Evolutionary conservation across 1,139 yeast genomes (phyloP), one percentile per base, ranked within the genome.

Genomic region (Hansenula anomala): DNA sequence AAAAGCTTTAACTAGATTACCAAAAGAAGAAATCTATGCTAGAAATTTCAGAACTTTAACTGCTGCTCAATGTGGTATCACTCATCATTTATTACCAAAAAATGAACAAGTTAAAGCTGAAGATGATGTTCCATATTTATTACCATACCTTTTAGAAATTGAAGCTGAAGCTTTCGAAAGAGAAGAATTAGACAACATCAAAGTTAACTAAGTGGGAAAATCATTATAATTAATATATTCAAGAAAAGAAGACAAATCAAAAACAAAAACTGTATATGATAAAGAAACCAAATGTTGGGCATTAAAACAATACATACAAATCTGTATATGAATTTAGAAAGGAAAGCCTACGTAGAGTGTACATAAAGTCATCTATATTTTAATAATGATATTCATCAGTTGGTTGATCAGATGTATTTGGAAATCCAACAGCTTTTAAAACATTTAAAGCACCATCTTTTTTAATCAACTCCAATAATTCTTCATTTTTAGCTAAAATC

Each of bases 81-180:
- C 94, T 39, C 95, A 88, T 64, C 90, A 86, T 59, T 68, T 92
- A 47, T 75, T 92, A 58, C 96, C 97, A 22, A n/a, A 13, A 54
- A 73, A 79, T 52, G 75, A 75, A 59, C 83, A 92, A 67, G 85
- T 86, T 48, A 78, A 80, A 61, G 78, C 90, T 28, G 87, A 80
- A 60, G 90, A 90, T 56, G 98, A 92, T 69, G 73, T 71, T 45
- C 83, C 88, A 55, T 89, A 87, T 68, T 75, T 92, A 60, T 67
- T 86, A 47, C 97, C 97, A 55, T 86, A 85, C 72, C 72, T 90
- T 49, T 76, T 90, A 61, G 97, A 90, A 71, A 95, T 94, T 47
- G 97, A 90, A 71, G 89, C 88, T 60, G 97, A 88, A 66, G 84
- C 82, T 38, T 73, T 77, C 52, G 98, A 90, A 73, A 87, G 84